A percentile compares a stretch with the other conserved stretches of the same genome.
phyloP scores from a whole-genome alignment of 768 basidiomycete species.

The Lactarius hatsudake region DNA sequence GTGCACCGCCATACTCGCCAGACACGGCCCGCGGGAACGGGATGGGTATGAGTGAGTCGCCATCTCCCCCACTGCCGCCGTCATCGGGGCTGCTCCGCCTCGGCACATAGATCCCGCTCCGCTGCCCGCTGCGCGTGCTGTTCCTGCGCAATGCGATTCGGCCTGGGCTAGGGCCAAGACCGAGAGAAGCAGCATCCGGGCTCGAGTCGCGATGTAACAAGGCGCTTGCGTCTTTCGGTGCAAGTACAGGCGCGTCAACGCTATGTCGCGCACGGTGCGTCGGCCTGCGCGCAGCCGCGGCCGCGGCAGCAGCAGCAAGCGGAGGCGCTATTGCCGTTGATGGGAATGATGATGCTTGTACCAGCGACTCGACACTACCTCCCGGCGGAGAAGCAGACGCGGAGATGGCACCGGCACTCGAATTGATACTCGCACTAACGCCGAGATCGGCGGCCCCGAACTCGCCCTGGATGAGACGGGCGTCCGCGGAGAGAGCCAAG shows the following conservation, averaged over 20 bases:
- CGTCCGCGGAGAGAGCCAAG: neutral
- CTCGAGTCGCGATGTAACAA: conserved; percentile 49
- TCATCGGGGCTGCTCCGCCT: conserved; percentile 20
- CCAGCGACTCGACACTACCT: conserved; percentile 44
- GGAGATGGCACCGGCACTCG: neutral
- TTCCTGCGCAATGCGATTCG: conserved; percentile 55
- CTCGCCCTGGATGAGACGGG: neutral
- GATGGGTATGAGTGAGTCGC: conserved; percentile 40
- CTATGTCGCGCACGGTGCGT: conserved; percentile 64
- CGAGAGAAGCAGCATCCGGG: conserved; percentile 46
- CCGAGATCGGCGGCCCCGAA: neutral
- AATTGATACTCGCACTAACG: neutral
- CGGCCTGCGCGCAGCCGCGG: conserved; percentile 48
- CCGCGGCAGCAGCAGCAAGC: neutral
- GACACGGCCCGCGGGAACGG: conserved; percentile 67
- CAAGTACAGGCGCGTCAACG: conserved; percentile 47
- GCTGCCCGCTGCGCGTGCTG: conserved; percentile 35
- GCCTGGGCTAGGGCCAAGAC: conserved; percentile 32
- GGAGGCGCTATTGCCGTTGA: neutral
- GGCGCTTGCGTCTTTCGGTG: conserved; percentile 38
- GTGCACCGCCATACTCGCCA: conserved; percentile 43
- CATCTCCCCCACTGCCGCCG: conserved; percentile 17
- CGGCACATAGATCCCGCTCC: conserved; percentile 20
- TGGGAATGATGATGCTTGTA: conserved; percentile 33
- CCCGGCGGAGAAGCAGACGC: neutral